Conservation (phyloP, 2,329 filamentous ascomycete genomes). For the Penicillium sp. region DNA sequence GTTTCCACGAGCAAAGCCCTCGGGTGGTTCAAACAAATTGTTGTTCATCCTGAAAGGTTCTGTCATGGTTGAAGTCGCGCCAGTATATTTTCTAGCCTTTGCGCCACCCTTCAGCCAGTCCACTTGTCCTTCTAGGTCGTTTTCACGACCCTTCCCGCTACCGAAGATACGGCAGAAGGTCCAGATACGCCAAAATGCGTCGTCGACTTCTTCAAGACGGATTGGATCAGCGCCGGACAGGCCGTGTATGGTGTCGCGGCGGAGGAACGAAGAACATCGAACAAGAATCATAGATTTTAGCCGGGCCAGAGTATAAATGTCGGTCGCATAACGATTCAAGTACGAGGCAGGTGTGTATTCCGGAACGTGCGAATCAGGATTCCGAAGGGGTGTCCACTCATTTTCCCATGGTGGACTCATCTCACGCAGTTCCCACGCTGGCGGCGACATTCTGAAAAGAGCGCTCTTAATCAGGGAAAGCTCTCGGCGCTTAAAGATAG, state of each 20-base stretch:
- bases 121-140: slow-evolving; percentile 58
- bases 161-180: slow-evolving; percentile 65
- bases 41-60: slow-evolving; percentile 52
- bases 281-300: slow-evolving; percentile 57
- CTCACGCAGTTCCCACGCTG: slow-evolving; percentile 61
- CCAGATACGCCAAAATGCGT: slow-evolving; percentile 66
- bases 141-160: slow-evolving; percentile 55
- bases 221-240: slow-evolving; percentile 48
- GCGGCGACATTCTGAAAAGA: slow-evolving; percentile 53
- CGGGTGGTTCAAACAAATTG: slow-evolving; percentile 55
- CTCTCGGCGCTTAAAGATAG: slow-evolving; percentile 57
- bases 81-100: slow-evolving; percentile 47
- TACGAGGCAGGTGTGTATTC: slow-evolving; percentile 56
- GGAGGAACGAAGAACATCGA: slow-evolving; percentile 56
- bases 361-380: slow-evolving; percentile 48
- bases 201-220: slow-evolving; percentile 54
- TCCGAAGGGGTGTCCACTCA: slow-evolving; percentile 39
- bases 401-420: slow-evolving; percentile 53
- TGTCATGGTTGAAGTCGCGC: slow-evolving; percentile 44
- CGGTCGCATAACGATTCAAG: slow-evolving; percentile 50
- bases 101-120: slow-evolving; percentile 62
- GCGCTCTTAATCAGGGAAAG: slow-evolving; percentile 53
- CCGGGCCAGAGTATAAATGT: slow-evolving; percentile 53
- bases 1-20: slow-evolving; percentile 60
- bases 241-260: slow-evolving; percentile 55